A percentile compares a stretch with the other conserved stretches of the same genome.
Evolutionary conservation across 2,329 filamentous ascomycete species (phyloP).

Genomic region (Conoideocrella luteorostrata): DNA sequence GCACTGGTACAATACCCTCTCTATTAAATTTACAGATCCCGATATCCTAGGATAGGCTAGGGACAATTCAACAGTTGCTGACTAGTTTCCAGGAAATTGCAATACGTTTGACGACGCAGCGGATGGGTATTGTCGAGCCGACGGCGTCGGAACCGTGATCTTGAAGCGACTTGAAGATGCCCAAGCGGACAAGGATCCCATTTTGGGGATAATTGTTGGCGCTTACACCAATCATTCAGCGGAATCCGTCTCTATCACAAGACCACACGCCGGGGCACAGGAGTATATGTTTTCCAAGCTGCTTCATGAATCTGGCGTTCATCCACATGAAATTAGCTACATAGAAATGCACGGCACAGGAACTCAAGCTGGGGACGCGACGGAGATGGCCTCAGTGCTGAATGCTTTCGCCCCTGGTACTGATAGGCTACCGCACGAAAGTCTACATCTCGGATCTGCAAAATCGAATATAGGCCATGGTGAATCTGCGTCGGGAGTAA

Average conservation of each 20-base stretch:
- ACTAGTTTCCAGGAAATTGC: constrained; percentile 26
- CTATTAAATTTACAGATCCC: too few relatives aligned
- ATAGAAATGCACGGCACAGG: constrained; percentile 88
- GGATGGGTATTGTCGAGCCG: constrained; percentile 49
- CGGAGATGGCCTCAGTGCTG: constrained; percentile 72
- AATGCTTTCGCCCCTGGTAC: constrained; percentile 39
- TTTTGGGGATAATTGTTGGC: constrained; percentile 54
- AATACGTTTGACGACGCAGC: constrained; percentile 55
- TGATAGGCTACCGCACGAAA: neutral
- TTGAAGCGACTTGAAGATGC: constrained; percentile 44
- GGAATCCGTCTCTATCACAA: constrained; percentile 64
- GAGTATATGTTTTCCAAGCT: constrained; percentile 52
- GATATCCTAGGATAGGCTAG: too few relatives aligned
- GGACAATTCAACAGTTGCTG: too few relatives aligned
- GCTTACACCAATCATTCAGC: constrained; percentile 66
- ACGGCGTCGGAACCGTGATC: constrained; percentile 40
- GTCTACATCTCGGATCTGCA: constrained; percentile 27
- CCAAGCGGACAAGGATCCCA: constrained; percentile 55
- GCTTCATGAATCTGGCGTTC: constrained; percentile 63
- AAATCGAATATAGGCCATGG: constrained; percentile 60
- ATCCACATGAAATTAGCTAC: constrained; percentile 70
- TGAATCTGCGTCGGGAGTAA: constrained; percentile 45
- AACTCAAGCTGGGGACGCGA: constrained; percentile 75
- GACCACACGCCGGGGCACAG: constrained; percentile 60
- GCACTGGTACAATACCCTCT: constrained; percentile 9